Percentiles rank a stretch among this genome's conserved stretches.
phyloP scores from a whole-genome alignment of 2,329 filamentous ascomycete species.

The Colletotrichum sp. region DNA sequence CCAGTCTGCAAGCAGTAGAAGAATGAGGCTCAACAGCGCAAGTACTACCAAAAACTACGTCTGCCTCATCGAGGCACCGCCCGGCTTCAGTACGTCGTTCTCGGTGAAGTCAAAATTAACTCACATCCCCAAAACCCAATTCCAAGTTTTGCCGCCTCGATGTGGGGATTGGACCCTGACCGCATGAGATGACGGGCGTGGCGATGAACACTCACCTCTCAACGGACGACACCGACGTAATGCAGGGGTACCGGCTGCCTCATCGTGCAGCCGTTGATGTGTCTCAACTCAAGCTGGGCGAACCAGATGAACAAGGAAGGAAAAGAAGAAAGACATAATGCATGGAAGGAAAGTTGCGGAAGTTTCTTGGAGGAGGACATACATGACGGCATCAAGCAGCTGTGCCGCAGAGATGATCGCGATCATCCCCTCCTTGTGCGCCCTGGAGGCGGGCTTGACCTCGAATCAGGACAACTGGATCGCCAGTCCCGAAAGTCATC shows the following conservation, averaged over 20 bases:
- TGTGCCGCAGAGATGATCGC: neutral
- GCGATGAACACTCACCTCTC: neutral
- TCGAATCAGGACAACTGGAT: neutral
- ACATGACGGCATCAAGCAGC: neutral
- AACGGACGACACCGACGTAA: neutral
- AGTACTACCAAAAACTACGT: neutral
- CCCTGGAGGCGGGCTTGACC: neutral
- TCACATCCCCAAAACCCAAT: neutral
- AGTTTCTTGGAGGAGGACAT: neutral
- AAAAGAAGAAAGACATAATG: neutral
- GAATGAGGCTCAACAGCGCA: neutral
- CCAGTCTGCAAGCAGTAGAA: neutral
- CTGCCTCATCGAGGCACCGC: neutral
- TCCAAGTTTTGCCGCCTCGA: neutral
- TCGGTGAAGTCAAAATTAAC: neutral
- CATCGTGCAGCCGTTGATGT: neutral
- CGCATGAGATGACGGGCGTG: neutral
- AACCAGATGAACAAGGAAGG: neutral
- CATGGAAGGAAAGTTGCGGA: neutral
- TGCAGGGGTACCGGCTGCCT: neutral
- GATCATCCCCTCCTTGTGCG: neutral
- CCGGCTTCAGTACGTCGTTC: no score
- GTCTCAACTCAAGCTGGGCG: neutral
- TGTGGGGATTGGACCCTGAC: neutral
- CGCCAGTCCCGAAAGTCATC: neutral